These are phyloP conservation scores for Pinus albicaulis DNA, from an alignment of 75 land plant genomes.

Conservation along the genomic window DNA sequence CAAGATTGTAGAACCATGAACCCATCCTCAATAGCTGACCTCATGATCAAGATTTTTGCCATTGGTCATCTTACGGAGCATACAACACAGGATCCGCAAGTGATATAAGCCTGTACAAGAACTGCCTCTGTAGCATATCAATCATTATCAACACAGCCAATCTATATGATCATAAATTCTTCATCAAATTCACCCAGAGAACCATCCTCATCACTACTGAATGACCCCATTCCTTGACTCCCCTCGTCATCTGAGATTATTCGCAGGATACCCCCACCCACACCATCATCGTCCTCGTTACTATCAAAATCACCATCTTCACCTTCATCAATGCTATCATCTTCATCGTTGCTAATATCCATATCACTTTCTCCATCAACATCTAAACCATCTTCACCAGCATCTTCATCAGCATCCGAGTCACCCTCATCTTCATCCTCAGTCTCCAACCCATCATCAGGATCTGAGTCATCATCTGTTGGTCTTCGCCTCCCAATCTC, in stretches of 20 bases:
- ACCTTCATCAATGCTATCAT: slow-evolving; percentile 42
- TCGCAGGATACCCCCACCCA: slow-evolving; percentile 45
- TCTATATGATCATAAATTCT: slow-evolving; percentile 5
- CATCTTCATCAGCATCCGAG: slow-evolving; percentile 64
- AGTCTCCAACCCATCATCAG: slow-evolving; percentile 90
- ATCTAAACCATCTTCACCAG: slow-evolving; percentile 47
- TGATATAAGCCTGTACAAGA: neutral
- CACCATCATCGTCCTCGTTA: slow-evolving; percentile 57
- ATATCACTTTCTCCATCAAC: slow-evolving; percentile 67
- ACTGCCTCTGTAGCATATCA: neutral
- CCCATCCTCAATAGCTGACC: too few species aligned
- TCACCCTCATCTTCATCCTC: slow-evolving; percentile 87
- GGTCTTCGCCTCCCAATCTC: slow-evolving; percentile 93
- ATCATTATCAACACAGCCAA: neutral
- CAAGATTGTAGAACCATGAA: neutral
- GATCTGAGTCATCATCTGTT: slow-evolving; percentile 98
- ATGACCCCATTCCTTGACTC: slow-evolving; percentile 45
- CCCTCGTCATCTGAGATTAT: slow-evolving; percentile 61
- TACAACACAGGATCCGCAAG: neutral
- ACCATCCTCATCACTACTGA: slow-evolving; percentile 56
- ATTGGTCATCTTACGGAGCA: neutral
- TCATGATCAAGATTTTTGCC: too few species aligned
- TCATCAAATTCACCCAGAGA: slow-evolving; percentile 11
- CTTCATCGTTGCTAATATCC: slow-evolving; percentile 66
- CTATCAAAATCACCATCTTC: slow-evolving; percentile 35